Conservation (phyloP, 2,329 filamentous ascomycete genomes). For the Coleophoma cylindrospora region DNA sequence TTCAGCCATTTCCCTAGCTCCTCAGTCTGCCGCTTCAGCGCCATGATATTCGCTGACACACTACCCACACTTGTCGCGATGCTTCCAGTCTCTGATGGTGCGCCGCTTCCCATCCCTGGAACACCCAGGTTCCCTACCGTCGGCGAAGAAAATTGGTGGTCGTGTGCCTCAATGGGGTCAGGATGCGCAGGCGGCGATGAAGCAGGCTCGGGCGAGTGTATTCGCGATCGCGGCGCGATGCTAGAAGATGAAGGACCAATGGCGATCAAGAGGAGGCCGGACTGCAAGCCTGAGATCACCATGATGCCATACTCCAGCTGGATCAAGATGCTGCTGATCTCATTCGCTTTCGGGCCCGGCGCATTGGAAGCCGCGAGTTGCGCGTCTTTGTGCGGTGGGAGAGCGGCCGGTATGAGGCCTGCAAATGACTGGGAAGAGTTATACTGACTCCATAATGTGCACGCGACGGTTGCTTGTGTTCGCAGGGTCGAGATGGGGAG, state of each 20-base stretch:
- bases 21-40: conserved; percentile 50
- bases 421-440: conserved; percentile 33
- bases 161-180: conserved; percentile 2
- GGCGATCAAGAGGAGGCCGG: conserved; percentile 58
- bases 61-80: conserved; percentile 29
- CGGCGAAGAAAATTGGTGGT: neutral
- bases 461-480: conserved; percentile 59
- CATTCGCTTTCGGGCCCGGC: conserved; percentile 16
- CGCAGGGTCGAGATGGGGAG: conserved; percentile 52
- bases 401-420: conserved; percentile 34
- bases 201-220: conserved; percentile 10
- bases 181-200: conserved; percentile 11
- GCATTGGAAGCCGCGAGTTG: conserved; percentile 19
- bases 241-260: conserved; percentile 38
- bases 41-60: conserved; percentile 40
- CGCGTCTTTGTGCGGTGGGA: conserved; percentile 24
- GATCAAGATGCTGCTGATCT: conserved; percentile 27
- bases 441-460: conserved; percentile 56
- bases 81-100: conserved; percentile 21
- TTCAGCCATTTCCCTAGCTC: conserved; percentile 57
- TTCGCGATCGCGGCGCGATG: conserved; percentile 1
- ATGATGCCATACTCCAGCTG: conserved; percentile 52
- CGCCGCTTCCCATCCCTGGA: conserved; percentile 21
- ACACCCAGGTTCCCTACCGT: neutral
- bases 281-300: conserved; percentile 51